phyloP scores from a whole-genome alignment of 768 basidiomycete genomes.

The Dendrothele bispora region DNA sequence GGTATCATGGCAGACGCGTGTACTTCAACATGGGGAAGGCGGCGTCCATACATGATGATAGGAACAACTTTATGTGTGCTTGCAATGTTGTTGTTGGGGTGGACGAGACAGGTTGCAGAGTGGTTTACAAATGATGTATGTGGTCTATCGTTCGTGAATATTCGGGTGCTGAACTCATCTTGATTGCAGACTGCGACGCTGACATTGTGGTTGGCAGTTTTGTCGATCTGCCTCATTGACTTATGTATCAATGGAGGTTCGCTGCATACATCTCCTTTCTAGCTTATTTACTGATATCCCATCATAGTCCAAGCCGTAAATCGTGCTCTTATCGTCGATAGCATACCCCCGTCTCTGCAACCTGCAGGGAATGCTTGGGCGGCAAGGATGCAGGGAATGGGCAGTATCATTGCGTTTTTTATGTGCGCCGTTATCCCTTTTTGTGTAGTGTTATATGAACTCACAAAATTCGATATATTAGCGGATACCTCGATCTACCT shows the following conservation, averaged over 20 bases:
- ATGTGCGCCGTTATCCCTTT: slow-evolving; percentile 51
- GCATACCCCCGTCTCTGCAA: slow-evolving; percentile 70
- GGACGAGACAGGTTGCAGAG: slow-evolving; percentile 66
- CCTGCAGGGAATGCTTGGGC: slow-evolving; percentile 94
- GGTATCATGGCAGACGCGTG: slow-evolving; percentile 85
- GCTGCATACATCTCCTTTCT: too few species aligned
- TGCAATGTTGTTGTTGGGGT: slow-evolving; percentile 86
- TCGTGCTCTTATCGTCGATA: slow-evolving; percentile 88
- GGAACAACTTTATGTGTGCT: slow-evolving; percentile 65
- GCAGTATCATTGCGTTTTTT: slow-evolving; percentile 85
- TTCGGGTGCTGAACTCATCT: neutral
- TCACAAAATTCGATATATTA: slow-evolving; percentile 26
- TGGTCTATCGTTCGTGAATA: neutral
- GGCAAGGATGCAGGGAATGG: slow-evolving; percentile 86
- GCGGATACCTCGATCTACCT: slow-evolving; percentile 81
- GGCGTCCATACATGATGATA: slow-evolving; percentile 82
- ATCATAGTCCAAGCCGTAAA: slow-evolving; percentile 80
- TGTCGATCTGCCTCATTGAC: slow-evolving; percentile 68
- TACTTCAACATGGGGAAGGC: slow-evolving; percentile 78
- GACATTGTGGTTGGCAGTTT: slow-evolving; percentile 71
- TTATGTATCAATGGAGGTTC: slow-evolving; percentile 64
- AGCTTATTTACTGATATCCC: neutral
- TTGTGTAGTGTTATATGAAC: neutral
- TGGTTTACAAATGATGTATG: slow-evolving; percentile 33
- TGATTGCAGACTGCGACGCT: too few species aligned